Base-by-base conservation (phyloP, 768 basidiomycete species). In the Amanita pallidorosea region DNA sequence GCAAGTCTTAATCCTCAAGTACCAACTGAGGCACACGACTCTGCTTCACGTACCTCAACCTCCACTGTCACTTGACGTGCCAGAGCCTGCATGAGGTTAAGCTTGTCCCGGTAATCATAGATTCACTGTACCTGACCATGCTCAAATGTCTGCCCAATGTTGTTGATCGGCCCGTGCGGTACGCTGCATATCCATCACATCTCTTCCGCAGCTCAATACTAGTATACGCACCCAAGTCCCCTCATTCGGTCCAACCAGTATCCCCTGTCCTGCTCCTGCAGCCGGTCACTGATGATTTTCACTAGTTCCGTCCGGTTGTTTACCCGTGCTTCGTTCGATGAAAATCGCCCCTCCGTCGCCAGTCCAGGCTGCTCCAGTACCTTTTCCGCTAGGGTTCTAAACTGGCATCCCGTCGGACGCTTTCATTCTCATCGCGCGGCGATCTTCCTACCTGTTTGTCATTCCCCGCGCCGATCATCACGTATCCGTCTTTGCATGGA, bases 401-500 rank as follows among this genome's bases (percentile, higher is more conserved):
- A 97, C 81, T 97, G 20, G 15, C 25, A 38, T 34, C 4, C 18
- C 20, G 31, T 31, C n/a, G 25, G 45, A 49, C 17, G 25, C 27
- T 8, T 12, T 40, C 12, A 20, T 31, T 44, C 3, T 57, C 23
- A 41, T 44, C 33, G 17, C 33, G 17, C 20, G 29, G 43, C 18
- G 15, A 46, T 20, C 12, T 46, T 40, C 54, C 45, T 57, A 85
- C 88, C 76, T 90, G 89, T 57, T 79, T 84, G 61, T 95, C 80
- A 63, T 92, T 95, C 4, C 89, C 93, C 7, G 88, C 91, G 41
- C 91, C 92, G 56, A 96, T 83, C 94, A 96, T 95, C 53, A 96
- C 65, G 62, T 81, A 93, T 27, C 90, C 88, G 58, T 91, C 82
- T 60, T 80, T 76, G 62, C 92, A 95, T 0, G 85, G 78, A 63